Percentiles rank a stretch among this genome's conserved stretches.
Evolutionary conservation across 2,329 filamentous ascomycete genomes (phyloP).

Genomic region (Peltaster fructicola): DNA sequence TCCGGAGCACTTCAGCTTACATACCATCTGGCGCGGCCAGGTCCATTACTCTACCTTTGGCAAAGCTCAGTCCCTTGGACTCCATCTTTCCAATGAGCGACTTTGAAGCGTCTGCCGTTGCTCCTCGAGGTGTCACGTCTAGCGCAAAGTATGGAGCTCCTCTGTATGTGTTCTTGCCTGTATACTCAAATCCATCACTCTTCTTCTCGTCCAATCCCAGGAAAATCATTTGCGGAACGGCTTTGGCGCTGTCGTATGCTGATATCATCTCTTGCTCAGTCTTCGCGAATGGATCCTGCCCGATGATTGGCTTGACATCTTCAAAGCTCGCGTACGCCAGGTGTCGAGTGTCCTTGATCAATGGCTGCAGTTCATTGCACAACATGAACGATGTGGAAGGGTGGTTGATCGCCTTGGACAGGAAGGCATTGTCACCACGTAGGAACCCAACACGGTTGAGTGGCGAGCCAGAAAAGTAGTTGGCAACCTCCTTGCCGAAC

Average conservation of each 20-base stretch:
- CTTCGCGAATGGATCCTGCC: constrained; percentile 50
- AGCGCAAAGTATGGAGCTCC: constrained; percentile 79
- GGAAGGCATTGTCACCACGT: constrained; percentile 51
- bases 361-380: constrained; percentile 60
- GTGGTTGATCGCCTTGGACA: constrained; percentile 48
- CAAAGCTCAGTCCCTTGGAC: constrained; percentile 45
- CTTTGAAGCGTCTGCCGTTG: constrained; percentile 44
- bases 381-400: constrained; percentile 56
- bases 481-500: constrained; percentile 63
- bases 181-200: constrained; percentile 40
- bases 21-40: constrained; percentile 45
- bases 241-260: constrained; percentile 53
- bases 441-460: constrained; percentile 69
- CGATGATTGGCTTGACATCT: constrained; percentile 54
- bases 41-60: constrained; percentile 46
- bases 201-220: constrained; percentile 59
- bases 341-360: constrained; percentile 27
- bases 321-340: constrained; percentile 52
- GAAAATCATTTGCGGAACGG: constrained; percentile 59
- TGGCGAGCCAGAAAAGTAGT: constrained; percentile 65
- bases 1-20: constrained; percentile 5
- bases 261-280: constrained; percentile 57
- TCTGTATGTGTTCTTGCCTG: constrained; percentile 47
- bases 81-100: constrained; percentile 42
- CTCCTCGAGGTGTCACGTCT: constrained; percentile 53